Evolutionary conservation across 2,329 filamentous ascomycete species (phyloP).

Genomic region (Polytolypa hystricis): DNA sequence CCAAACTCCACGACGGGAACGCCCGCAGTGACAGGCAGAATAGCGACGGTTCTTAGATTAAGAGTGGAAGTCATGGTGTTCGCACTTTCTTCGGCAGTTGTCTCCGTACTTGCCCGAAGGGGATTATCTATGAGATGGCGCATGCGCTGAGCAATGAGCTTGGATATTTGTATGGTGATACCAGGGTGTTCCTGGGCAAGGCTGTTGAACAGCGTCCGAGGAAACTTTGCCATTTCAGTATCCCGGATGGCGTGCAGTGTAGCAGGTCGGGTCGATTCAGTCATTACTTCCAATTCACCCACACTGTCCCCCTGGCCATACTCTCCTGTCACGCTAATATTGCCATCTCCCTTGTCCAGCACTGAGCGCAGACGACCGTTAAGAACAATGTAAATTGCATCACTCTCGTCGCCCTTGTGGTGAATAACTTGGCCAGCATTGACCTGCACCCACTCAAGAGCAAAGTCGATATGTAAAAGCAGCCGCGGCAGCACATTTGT

Average conservation of each 20-base stretch:
- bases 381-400: conserved; percentile 94
- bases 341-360: conserved; percentile 67
- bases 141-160: conserved; percentile 96
- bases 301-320: conserved; percentile 97
- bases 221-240: conserved; percentile 92
- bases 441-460: conserved; percentile 95
- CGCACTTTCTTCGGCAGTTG: conserved; percentile 40
- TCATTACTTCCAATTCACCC: conserved; percentile 92
- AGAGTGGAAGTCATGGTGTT: conserved; percentile 63
- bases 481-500: conserved; percentile 80
- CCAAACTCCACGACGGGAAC: conserved; percentile 93
- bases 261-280: conserved; percentile 79
- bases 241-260: conserved; percentile 93
- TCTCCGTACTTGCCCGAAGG: conserved; percentile 54
- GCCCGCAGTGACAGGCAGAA: conserved; percentile 80
- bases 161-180: conserved; percentile 98
- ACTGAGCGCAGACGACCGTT: conserved; percentile 84
- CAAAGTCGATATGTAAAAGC: conserved; percentile 95
- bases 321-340: conserved; percentile 77
- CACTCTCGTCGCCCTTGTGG: conserved; percentile 86
- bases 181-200: conserved; percentile 92
- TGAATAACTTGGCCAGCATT: conserved; percentile 91
- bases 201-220: conserved; percentile 92
- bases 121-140: conserved; percentile 75
- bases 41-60: conserved; percentile 84